A percentile compares a stretch with the other conserved stretches of the same genome.
phyloP scores from a whole-genome alignment of 1,284 basidiomycete genomes.

The Ceratobasidium sp. region DNA sequence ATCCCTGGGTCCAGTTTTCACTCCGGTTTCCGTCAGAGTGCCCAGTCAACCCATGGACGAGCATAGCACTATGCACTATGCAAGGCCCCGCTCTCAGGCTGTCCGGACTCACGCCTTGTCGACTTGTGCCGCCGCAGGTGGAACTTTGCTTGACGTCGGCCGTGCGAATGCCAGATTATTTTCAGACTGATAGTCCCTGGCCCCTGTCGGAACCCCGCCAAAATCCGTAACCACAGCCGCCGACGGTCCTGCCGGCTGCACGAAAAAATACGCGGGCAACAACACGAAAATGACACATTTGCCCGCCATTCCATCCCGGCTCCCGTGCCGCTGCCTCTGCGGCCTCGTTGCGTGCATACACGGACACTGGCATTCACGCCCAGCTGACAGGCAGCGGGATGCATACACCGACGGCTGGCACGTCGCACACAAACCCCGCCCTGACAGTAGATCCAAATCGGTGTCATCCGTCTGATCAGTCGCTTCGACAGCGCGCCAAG shows the following conservation, averaged over 20 bases:
- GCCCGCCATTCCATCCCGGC: constrained; percentile 33
- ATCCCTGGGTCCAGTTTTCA: neutral
- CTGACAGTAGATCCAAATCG: neutral
- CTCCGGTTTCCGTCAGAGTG: neutral
- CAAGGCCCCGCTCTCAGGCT: constrained; percentile 11
- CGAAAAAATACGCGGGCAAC: constrained; percentile 20
- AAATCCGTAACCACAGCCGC: constrained; percentile 8
- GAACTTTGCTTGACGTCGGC: neutral
- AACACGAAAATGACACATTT: too few relatives aligned
- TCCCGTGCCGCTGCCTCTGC: neutral
- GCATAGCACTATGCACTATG: too few relatives aligned
- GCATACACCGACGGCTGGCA: neutral
- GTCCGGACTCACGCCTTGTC: neutral
- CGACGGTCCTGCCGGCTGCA: constrained; percentile 12
- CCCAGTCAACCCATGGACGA: neutral
- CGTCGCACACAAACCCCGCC: neutral
- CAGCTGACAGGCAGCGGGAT: neutral
- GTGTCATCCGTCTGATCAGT: neutral
- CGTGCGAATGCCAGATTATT: constrained; percentile 15
- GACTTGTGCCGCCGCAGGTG: neutral
- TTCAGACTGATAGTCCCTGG: constrained; percentile 5
- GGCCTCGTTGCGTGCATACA: neutral
- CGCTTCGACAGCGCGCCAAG: too few relatives aligned
- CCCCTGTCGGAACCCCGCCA: constrained; percentile 6
- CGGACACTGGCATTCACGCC: neutral